Base-by-base conservation (phyloP, 2,329 filamentous ascomycete genomes). In the Pseudopyricularia cyperi region DNA sequence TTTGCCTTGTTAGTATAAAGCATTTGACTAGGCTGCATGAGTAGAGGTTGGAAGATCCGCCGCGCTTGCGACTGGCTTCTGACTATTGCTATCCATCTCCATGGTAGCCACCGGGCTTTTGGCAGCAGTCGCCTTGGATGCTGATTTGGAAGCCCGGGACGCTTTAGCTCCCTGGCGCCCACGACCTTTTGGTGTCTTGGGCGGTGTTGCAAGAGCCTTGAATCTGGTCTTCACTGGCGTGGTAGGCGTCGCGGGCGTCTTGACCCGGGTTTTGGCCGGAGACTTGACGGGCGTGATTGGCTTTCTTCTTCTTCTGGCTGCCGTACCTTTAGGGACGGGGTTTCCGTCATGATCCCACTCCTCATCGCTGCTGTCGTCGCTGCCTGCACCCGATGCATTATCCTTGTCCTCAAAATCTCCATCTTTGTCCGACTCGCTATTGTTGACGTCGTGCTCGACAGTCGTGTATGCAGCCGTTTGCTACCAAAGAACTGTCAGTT, bases 391-490 rank as follows among this genome's bases (percentile, higher is more conserved):
- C 35, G 54, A 53, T 19, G 56, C 57, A 7, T 52, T 56, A 33
- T 57, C 60, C 26, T 55, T 52, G 47, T 46, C 32, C 32, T 58
- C 53, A 19, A 63, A 63, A 28, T 64, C 61, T 8, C 52, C 61
- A 48, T 62, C 65, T 24, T 52, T 55, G 15, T 58, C 57, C 7
- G 55, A 60, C n/a, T 56, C 51, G n/a, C 51, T 57, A 8, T 61
- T 62, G 2, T 55, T 56, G 35, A 22, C 51, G 14, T 61, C 60
- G 9, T 63, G 58, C 19, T 37, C 48, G 4, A 39, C 22, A 11
- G 12, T 9, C 34, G 35, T 35, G 24, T 50, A 26, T 22, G 7
- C 58, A 57, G 39, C 61, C 60, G 46, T 57, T 51, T 22, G 19
- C 12, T 35, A 34, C n/a, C 22, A 47, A 8, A 28, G 4, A 56